Conservation (phyloP, 148 eudicot genomes). For the Arctostaphylos glauca region DNA sequence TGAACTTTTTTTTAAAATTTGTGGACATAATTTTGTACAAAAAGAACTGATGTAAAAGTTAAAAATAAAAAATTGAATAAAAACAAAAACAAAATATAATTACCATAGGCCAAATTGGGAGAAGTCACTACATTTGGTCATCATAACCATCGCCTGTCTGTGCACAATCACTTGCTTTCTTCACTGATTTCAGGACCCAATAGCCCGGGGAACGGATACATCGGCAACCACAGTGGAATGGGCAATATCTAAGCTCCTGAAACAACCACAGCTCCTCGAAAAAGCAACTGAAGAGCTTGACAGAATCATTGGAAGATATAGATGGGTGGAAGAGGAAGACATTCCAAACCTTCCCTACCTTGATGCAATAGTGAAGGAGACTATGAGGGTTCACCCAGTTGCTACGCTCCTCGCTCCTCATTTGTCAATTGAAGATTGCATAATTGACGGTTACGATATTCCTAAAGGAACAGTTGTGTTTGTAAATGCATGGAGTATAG, state of each 20-base stretch:
- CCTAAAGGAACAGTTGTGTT: not conserved
- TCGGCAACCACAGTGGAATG: not conserved
- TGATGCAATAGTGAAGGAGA: not conserved
- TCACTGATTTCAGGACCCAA: not conserved
- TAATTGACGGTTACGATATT: not conserved
- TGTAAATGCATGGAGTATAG: not conserved
- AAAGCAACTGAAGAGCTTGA: conserved; percentile 1
- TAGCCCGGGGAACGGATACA: conserved; percentile 4
- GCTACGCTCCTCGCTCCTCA: not conserved
- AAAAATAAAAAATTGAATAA: too few relatives aligned
- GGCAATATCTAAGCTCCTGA: conserved; percentile 3
- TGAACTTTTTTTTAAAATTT: too few relatives aligned
- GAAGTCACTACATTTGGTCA: not conserved
- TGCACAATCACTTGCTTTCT: not conserved
- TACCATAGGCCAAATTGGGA: not conserved
- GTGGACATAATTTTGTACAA: too few relatives aligned
- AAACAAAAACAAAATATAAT: too few relatives aligned
- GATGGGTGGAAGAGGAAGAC: conserved; percentile 8
- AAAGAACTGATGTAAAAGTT: too few relatives aligned
- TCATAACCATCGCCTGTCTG: not conserved
- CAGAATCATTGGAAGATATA: not conserved
- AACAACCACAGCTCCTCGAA: not conserved
- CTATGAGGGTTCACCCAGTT: not conserved
- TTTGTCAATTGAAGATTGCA: conserved; percentile 6
- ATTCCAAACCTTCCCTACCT: not conserved